Evolutionary conservation across 2,329 filamentous ascomycete genomes (phyloP).

Genomic region (Pezicula carpinea): DNA sequence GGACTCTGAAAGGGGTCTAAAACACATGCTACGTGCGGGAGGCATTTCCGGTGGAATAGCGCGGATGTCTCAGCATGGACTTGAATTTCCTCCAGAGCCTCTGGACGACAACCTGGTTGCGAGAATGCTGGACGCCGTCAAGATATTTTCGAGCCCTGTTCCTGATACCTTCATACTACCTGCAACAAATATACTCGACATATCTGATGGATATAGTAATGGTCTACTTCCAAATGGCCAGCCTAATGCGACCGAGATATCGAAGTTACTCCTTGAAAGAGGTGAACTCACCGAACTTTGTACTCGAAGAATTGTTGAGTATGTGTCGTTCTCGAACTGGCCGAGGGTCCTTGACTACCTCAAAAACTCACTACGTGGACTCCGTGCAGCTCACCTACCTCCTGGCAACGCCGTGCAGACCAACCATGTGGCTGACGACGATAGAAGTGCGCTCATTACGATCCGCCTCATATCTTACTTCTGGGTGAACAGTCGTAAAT

Average conservation of each 20-base stretch:
- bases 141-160: conserved; percentile 52
- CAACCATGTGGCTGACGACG: conserved; percentile 22
- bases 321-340: conserved; percentile 62
- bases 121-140: conserved; percentile 52
- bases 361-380: conserved; percentile 33
- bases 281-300: conserved; percentile 46
- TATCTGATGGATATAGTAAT: conserved; percentile 2
- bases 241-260: conserved; percentile 20
- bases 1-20: conserved; percentile 12
- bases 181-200: conserved; percentile 51
- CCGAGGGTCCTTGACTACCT: conserved; percentile 53
- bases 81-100: conserved; percentile 21
- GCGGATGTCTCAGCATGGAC: conserved; percentile 20
- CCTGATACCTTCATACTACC: conserved; percentile 53
- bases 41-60: conserved; percentile 13
- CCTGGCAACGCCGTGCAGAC: conserved; percentile 17
- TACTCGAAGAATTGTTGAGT: conserved; percentile 56
- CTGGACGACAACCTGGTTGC: conserved; percentile 48
- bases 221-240: not conserved
- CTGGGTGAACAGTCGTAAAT: conserved; percentile 59
- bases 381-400: conserved; percentile 23
- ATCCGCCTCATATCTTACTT: conserved; percentile 57
- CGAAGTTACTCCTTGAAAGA: conserved; percentile 24
- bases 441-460: conserved; percentile 42
- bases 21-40: conserved; percentile 1